Conservation (phyloP, 768 basidiomycete genomes). For the Leccinum variicolor region DNA sequence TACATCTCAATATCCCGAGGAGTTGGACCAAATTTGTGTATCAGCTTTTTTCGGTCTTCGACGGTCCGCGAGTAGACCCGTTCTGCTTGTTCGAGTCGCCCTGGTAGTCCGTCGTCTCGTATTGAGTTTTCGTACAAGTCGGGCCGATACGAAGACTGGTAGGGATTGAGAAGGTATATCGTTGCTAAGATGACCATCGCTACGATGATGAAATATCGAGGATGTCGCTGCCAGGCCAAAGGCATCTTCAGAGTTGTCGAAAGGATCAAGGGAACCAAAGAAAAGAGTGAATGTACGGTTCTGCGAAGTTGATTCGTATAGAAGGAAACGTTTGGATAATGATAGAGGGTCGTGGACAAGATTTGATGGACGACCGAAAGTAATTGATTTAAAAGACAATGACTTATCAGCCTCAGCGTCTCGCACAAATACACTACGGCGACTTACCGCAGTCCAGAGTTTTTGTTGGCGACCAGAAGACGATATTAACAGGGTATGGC, state of each 20-base stretch:
- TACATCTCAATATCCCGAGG: conserved; percentile 45
- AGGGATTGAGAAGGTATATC: conserved; percentile 45
- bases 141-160: conserved; percentile 24
- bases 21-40: conserved; percentile 52
- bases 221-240: conserved; percentile 42
- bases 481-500: conserved; percentile 5
- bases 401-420: not conserved
- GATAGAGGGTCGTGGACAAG: conserved; percentile 13
- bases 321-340: conserved; percentile 7
- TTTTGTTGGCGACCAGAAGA: conserved; percentile 3
- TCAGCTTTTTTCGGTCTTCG: conserved; percentile 42
- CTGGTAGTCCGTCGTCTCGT: conserved; percentile 36
- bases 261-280: not conserved
- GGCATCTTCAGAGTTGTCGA: conserved; percentile 24
- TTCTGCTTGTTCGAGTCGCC: conserved; percentile 42
- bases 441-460: conserved; percentile 14
- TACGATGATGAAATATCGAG: conserved; percentile 48
- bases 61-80: conserved; percentile 44
- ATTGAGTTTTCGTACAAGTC: conserved; percentile 22
- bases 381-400: not conserved
- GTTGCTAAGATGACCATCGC: conserved; percentile 40
- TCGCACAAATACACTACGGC: not conserved
- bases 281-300: conserved; percentile 6
- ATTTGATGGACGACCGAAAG: conserved; percentile 1
- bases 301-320: conserved; percentile 7